Evolutionary conservation across 2,329 filamentous ascomycete genomes (phyloP).

Genomic region (Cadophora luteo-olivacea): DNA sequence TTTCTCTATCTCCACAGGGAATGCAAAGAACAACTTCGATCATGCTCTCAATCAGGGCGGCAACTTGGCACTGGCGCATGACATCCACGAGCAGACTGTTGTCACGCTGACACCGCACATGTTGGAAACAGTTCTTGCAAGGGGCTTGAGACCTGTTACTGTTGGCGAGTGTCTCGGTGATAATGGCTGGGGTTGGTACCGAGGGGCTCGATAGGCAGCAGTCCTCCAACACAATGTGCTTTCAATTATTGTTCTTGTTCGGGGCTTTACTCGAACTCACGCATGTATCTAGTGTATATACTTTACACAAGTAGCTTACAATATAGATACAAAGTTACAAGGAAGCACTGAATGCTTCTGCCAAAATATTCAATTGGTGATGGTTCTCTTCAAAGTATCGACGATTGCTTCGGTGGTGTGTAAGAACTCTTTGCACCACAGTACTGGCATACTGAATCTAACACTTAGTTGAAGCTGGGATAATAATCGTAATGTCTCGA

Average conservation of each 20-base stretch:
- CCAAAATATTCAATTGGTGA: too few species aligned
- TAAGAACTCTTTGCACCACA: too few species aligned
- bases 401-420: too few species aligned
- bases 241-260: not conserved
- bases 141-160: conserved; percentile 49
- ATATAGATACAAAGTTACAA: too few species aligned
- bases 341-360: too few species aligned
- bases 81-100: conserved; percentile 45
- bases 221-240: not conserved
- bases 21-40: conserved; percentile 48
- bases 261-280: not conserved
- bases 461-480: too few species aligned
- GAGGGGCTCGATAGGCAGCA: not conserved
- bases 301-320: not conserved
- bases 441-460: too few species aligned
- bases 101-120: conserved; percentile 43
- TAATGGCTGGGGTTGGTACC: not conserved
- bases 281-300: not conserved
- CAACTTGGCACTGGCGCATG: conserved; percentile 46
- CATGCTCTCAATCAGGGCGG: conserved; percentile 13
- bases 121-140: conserved; percentile 39
- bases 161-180: conserved; percentile 31
- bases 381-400: too few species aligned
- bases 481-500: too few species aligned
- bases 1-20: conserved; percentile 33